Evolutionary conservation across 2,329 filamentous ascomycete species (phyloP).

Genomic region (Coniochaeta ligniaria): DNA sequence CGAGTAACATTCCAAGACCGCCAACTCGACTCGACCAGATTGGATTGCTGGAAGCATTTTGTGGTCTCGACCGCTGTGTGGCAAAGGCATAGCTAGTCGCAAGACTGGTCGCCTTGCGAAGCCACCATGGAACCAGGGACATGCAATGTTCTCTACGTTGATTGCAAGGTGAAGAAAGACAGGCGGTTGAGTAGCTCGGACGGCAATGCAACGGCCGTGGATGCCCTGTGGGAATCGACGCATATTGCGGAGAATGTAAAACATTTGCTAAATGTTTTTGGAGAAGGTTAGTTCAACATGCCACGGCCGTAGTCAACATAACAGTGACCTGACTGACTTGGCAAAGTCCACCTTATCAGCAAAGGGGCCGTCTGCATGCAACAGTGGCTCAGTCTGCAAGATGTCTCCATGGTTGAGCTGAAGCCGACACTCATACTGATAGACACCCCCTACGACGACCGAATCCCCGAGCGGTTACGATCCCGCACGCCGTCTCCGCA

Average conservation of each 20-base stretch:
- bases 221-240: slow-evolving; percentile 25
- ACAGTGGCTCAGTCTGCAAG: slow-evolving; percentile 45
- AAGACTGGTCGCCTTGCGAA: slow-evolving; percentile 51
- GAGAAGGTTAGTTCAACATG: slow-evolving; percentile 33
- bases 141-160: slow-evolving; percentile 55
- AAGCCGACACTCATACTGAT: slow-evolving; percentile 51
- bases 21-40: background rate
- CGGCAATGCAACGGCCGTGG: slow-evolving; percentile 11
- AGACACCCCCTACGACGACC: slow-evolving; percentile 46
- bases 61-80: slow-evolving; percentile 18
- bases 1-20: background rate
- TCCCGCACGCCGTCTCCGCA: slow-evolving; percentile 38
- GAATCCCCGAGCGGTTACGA: slow-evolving; percentile 23
- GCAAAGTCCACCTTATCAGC: slow-evolving; percentile 45
- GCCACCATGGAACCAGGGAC: slow-evolving; percentile 49
- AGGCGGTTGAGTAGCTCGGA: slow-evolving; percentile 26
- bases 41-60: background rate
- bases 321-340: background rate
- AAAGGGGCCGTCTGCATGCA: slow-evolving; percentile 45
- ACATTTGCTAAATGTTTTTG: slow-evolving; percentile 46
- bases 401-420: slow-evolving; percentile 41
- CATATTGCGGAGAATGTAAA: slow-evolving; percentile 38
- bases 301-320: slow-evolving; percentile 4
- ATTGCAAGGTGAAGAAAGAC: slow-evolving; percentile 43
- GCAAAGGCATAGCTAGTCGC: slow-evolving; percentile 50